A percentile compares a stretch with the other conserved stretches of the same genome.
These are phyloP conservation scores for Wickerhamomyces bovis DNA, from an alignment of 805 yeast species.

Conservation along the genomic window DNA sequence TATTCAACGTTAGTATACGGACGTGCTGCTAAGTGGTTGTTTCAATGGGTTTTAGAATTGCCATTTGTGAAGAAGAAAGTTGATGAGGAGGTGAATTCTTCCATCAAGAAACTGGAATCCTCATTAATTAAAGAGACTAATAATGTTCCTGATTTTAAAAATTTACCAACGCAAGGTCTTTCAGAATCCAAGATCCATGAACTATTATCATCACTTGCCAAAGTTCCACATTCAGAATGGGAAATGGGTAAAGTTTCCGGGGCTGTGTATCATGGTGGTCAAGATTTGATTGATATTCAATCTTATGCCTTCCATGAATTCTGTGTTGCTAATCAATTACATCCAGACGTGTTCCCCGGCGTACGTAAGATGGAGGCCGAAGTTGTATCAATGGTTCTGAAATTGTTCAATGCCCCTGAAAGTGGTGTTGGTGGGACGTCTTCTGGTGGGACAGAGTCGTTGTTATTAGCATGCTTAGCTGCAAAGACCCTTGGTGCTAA, in stretches of 20 bases:
- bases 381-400: constrained; percentile 84
- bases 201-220: constrained; percentile 44
- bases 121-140: constrained; percentile 47
- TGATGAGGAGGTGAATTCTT: constrained; percentile 49
- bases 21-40: constrained; percentile 18
- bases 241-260: constrained; percentile 83
- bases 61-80: constrained; percentile 55
- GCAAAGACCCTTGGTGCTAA: constrained; percentile 73
- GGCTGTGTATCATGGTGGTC: constrained; percentile 95
- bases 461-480: constrained; percentile 77
- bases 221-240: constrained; percentile 72
- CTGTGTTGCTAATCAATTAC: constrained; percentile 89
- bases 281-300: constrained; percentile 68
- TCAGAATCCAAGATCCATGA: constrained; percentile 37
- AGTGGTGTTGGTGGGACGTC: constrained; percentile 72
- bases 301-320: constrained; percentile 67
- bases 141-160: constrained; percentile 35
- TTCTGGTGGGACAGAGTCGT: constrained; percentile 94
- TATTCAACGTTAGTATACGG: background rate
- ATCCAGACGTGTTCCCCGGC: constrained; percentile 96
- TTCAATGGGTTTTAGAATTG: constrained; percentile 32
- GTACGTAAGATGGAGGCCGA: constrained; percentile 95
- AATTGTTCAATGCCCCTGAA: constrained; percentile 74
- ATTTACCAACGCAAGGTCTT: constrained; percentile 59
- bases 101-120: constrained; percentile 44